These are phyloP conservation scores for Glycine soja DNA, from an alignment of 306 rosid species.

Conservation along the genomic window DNA sequence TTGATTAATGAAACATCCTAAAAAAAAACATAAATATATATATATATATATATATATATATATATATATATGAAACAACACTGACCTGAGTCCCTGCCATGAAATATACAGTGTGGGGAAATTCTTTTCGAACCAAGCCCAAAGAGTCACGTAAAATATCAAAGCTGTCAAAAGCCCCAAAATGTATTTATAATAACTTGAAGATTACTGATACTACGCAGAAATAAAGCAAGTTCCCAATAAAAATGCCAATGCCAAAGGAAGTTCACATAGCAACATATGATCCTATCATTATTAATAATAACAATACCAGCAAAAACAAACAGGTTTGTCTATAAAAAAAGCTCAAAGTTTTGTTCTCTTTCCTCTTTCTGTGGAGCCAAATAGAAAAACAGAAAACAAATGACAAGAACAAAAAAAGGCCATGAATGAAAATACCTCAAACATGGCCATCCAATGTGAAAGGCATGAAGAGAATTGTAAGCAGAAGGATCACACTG, in stretches of 20 bases:
- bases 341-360: neutral
- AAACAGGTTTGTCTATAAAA: neutral
- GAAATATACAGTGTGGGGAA: slow-evolving; percentile 81
- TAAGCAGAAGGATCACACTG: slow-evolving; percentile 94
- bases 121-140: slow-evolving; percentile 81
- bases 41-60: no score
- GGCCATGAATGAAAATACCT: slow-evolving; percentile 54
- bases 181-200: slow-evolving; percentile 26
- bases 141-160: slow-evolving; percentile 79
- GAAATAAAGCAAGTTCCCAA: slow-evolving; percentile 3
- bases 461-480: slow-evolving; percentile 90
- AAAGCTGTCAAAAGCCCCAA: slow-evolving; percentile 67
- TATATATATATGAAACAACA: slow-evolving; percentile 14
- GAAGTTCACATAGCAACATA: slow-evolving; percentile 8
- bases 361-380: neutral
- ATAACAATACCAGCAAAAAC: neutral
- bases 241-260: slow-evolving; percentile 15
- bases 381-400: neutral
- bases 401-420: neutral
- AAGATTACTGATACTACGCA: neutral
- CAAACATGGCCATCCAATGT: slow-evolving; percentile 90
- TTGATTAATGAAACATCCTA: slow-evolving; percentile 12
- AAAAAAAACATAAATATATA: neutral
- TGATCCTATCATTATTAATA: neutral
- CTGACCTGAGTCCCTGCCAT: slow-evolving; percentile 94